phyloP scores from a whole-genome alignment of 805 yeast genomes.

The Kurtzmaniella fragi region DNA sequence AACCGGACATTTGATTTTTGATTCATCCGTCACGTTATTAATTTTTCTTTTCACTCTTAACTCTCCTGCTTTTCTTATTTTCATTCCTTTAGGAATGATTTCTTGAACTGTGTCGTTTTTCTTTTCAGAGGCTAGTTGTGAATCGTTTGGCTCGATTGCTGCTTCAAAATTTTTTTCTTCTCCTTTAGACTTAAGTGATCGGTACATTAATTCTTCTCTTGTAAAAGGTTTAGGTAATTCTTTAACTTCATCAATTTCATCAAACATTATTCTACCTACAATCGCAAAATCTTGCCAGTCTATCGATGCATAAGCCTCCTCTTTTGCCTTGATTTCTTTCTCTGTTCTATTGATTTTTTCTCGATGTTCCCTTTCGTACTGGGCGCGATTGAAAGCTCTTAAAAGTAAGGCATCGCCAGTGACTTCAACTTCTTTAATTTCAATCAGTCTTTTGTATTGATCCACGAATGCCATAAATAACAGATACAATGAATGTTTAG shows the following conservation, averaged over 20 bases:
- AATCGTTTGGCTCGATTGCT: constrained; percentile 30
- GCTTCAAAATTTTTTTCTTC: constrained; percentile 16
- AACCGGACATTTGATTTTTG: constrained; percentile 66
- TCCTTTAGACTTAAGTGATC: constrained; percentile 54
- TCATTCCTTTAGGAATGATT: constrained; percentile 45
- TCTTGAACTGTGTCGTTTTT: not conserved
- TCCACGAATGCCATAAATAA: constrained; percentile 45
- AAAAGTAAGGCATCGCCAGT: constrained; percentile 28
- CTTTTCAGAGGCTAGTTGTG: constrained; percentile 3
- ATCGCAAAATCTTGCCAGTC: constrained; percentile 85
- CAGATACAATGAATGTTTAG: constrained; percentile 54
- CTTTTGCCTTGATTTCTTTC: constrained; percentile 30
- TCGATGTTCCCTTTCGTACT: constrained; percentile 37
- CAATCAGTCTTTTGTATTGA: constrained; percentile 45
- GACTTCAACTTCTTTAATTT: constrained; percentile 8
- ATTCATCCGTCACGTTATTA: constrained; percentile 17
- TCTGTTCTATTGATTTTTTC: constrained; percentile 23
- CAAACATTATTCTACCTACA: constrained; percentile 64
- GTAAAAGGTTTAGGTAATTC: constrained; percentile 53
- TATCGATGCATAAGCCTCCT: constrained; percentile 60
- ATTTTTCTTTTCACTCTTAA: constrained; percentile 40
- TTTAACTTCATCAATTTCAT: constrained; percentile 52
- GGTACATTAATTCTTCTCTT: constrained; percentile 53
- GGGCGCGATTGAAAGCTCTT: constrained; percentile 53
- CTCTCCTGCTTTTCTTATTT: constrained; percentile 67